Percentiles rank a stretch among this genome's conserved stretches.
These are phyloP conservation scores for Abrus precatorius DNA, from an alignment of 306 rosid species.

Conservation along the genomic window DNA sequence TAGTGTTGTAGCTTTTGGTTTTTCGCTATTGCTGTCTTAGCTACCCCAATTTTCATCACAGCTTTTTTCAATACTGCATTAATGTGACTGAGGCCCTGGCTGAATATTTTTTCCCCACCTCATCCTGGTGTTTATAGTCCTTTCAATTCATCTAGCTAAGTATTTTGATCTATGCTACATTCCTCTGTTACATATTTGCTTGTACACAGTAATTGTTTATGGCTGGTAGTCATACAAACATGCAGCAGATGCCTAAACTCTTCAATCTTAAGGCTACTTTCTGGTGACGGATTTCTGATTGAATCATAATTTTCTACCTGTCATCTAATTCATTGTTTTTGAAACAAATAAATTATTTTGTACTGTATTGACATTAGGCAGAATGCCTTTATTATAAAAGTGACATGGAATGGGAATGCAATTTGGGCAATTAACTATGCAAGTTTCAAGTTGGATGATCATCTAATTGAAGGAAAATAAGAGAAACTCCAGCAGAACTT, in stretches of 20 bases:
- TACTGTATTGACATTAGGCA: neutral
- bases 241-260: neutral
- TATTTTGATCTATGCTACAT: slow-evolving; percentile 15
- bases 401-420: neutral
- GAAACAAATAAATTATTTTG: neutral
- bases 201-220: neutral
- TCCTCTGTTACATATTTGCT: slow-evolving; percentile 8
- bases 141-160: neutral
- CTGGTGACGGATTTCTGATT: neutral
- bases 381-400: slow-evolving; percentile 13
- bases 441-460: slow-evolving; percentile 5
- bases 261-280: slow-evolving; percentile 14
- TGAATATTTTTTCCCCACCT: neutral
- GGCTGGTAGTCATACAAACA: neutral
- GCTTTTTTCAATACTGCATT: neutral
- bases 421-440: slow-evolving; percentile 6
- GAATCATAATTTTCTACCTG: neutral
- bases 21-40: neutral
- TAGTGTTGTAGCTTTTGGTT: neutral
- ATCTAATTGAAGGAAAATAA: slow-evolving; percentile 13
- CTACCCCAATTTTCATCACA: slow-evolving; percentile 10
- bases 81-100: neutral
- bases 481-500: neutral
- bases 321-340: neutral
- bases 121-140: neutral